Conservation (phyloP, 2,329 filamentous ascomycete species). For the Epichloe aotearoae region DNA sequence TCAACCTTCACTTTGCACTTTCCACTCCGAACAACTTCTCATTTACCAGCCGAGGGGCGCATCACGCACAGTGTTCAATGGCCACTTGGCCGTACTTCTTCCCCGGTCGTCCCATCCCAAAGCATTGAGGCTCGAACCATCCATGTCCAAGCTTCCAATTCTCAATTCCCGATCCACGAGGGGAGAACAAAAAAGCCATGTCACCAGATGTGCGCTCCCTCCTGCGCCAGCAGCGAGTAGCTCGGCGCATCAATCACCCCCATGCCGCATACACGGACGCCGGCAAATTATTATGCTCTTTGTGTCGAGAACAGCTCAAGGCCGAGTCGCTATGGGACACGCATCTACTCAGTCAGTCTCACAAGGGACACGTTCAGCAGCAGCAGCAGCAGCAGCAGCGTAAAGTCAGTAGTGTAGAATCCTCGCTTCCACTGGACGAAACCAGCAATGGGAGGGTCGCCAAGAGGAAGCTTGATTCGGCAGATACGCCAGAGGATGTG, state of each 20-base stretch:
- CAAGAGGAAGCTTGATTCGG: slow-evolving; percentile 21
- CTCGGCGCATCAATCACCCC: slow-evolving; percentile 59
- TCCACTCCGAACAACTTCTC: no score
- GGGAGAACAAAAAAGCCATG: slow-evolving; percentile 37
- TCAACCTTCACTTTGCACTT: no score
- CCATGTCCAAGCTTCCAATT: no score
- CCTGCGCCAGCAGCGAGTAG: slow-evolving; percentile 62
- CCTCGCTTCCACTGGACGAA: slow-evolving; percentile 6
- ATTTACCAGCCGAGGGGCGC: no score
- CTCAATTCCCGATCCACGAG: no score
- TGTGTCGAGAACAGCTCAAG: slow-evolving; percentile 53
- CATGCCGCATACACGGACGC: slow-evolving; percentile 54
- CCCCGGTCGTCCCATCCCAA: no score
- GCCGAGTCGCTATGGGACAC: slow-evolving; percentile 54
- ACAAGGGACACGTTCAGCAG: slow-evolving; percentile 17
- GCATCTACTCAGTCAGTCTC: slow-evolving; percentile 39
- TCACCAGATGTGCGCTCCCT: slow-evolving; percentile 62
- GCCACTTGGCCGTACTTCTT: no score
- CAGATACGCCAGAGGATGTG: slow-evolving; percentile 20
- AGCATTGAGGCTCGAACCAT: no score
- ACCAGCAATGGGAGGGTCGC: slow-evolving; percentile 5
- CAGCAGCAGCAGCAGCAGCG: slow-evolving; percentile 3
- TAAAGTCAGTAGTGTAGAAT: slow-evolving; percentile 7
- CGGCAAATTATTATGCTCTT: slow-evolving; percentile 53
- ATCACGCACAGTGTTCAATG: no score